These are phyloP conservation scores for Fusarium concolor DNA, from an alignment of 2,329 filamentous ascomycete species.

Conservation along the genomic window DNA sequence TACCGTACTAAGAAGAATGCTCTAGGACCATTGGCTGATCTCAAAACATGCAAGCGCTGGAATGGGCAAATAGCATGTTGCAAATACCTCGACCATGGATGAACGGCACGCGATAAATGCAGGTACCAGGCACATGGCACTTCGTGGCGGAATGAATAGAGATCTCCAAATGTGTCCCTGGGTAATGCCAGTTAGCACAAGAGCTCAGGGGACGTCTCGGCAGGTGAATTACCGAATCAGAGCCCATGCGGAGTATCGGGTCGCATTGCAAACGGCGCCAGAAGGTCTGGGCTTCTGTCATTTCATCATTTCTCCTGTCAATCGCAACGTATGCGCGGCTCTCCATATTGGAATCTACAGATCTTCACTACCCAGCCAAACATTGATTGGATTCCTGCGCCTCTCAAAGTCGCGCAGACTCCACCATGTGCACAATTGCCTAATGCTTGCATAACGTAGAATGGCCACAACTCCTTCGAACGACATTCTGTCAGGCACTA, in stretches of 20 bases:
- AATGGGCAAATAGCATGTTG: conserved; percentile 32
- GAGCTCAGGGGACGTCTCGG: conserved; percentile 2
- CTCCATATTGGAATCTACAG: conserved; percentile 39
- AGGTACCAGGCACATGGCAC: conserved; percentile 39
- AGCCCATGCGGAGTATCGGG: neutral
- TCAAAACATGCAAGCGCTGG: conserved; percentile 14
- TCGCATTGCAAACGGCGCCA: conserved; percentile 30
- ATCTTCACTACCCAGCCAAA: conserved; percentile 29
- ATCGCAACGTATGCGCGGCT: conserved; percentile 25
- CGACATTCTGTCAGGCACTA: conserved; percentile 21
- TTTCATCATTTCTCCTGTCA: conserved; percentile 37
- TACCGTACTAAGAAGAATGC: conserved; percentile 23
- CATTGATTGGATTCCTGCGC: conserved; percentile 40
- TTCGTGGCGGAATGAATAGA: conserved; percentile 26
- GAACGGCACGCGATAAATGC: conserved; percentile 30
- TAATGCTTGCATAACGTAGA: conserved; percentile 27
- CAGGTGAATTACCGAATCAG: conserved; percentile 20
- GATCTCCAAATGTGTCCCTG: conserved; percentile 33
- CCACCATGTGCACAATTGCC: conserved; percentile 24
- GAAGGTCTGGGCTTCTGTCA: conserved; percentile 37
- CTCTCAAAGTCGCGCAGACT: conserved; percentile 24
- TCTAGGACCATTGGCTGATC: conserved; percentile 22
- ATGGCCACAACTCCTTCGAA: conserved; percentile 25
- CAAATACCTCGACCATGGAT: conserved; percentile 31
- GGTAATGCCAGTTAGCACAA: conserved; percentile 1